These are phyloP conservation scores for Mycena indigotica DNA, from an alignment of 768 basidiomycete species.

Conservation along the genomic window DNA sequence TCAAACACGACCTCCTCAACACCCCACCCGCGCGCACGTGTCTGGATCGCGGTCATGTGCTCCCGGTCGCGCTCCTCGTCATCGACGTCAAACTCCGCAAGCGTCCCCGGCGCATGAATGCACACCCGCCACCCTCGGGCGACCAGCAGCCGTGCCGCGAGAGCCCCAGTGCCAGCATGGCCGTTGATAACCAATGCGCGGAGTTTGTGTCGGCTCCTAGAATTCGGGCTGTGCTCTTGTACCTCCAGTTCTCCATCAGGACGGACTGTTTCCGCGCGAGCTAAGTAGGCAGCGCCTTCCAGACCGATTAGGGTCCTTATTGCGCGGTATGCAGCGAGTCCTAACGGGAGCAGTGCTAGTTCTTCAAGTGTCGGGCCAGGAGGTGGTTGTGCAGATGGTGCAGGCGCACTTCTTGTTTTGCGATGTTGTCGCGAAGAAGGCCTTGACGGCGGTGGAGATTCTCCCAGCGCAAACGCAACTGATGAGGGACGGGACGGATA, in stretches of 20 bases:
- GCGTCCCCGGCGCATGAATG: conserved; percentile 57
- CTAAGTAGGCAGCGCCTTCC: too few relatives aligned
- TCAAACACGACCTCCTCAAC: conserved; percentile 79
- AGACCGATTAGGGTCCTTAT: conserved; percentile 63
- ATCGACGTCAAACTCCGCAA: conserved; percentile 28
- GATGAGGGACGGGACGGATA: conserved; percentile 26
- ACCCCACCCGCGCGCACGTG: conserved; percentile 65
- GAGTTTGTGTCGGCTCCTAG: conserved; percentile 20
- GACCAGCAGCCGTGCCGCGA: conserved; percentile 78
- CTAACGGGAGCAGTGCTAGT: conserved; percentile 79
- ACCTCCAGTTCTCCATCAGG: conserved; percentile 9
- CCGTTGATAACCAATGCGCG: conserved; percentile 66
- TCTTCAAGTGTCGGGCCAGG: conserved; percentile 59
- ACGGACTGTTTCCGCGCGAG: conserved; percentile 8
- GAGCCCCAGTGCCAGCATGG: conserved; percentile 74
- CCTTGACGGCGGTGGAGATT: conserved; percentile 7
- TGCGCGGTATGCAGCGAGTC: conserved; percentile 81
- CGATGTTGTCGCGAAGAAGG: conserved; percentile 10
- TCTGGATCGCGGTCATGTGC: conserved; percentile 51
- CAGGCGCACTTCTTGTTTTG: conserved; percentile 3
- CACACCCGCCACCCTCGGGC: conserved; percentile 71
- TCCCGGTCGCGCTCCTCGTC: conserved; percentile 38
- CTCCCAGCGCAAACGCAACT: conserved; percentile 6
- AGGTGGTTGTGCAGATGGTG: conserved; percentile 1
- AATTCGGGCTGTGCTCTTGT: not conserved